A percentile compares a stretch with the other conserved stretches of the same genome.
Evolutionary conservation across 305 asterid species (phyloP).

Genomic region (Solanum hybrid): DNA sequence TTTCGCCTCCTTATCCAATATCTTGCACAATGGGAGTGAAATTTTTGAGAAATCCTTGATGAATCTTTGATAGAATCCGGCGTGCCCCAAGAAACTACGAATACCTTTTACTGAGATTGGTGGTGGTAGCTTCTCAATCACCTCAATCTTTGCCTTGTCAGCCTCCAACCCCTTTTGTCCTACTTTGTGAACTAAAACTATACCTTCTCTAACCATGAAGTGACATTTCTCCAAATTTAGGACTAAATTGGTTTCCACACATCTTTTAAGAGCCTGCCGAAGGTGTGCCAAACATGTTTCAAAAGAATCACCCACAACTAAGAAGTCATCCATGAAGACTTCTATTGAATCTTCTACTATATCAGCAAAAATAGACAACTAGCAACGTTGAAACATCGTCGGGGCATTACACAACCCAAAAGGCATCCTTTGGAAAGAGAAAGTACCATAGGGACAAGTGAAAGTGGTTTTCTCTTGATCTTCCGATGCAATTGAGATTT

Average conservation of each 20-base stretch:
- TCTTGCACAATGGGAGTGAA: too few relatives aligned
- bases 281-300: not conserved
- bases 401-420: not conserved
- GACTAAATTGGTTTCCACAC: not conserved
- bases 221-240: not conserved
- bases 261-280: not conserved
- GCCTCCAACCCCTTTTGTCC: not conserved
- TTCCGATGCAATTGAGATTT: not conserved
- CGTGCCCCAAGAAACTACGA: not conserved
- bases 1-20: not conserved
- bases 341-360: not conserved
- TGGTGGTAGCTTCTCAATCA: not conserved
- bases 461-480: not conserved
- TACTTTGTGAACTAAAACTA: not conserved
- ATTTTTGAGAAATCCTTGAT: not conserved
- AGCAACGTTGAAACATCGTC: not conserved
- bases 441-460: not conserved
- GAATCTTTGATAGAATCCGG: too few relatives aligned
- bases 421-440: not conserved
- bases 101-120: too few relatives aligned
- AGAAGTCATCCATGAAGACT: not conserved
- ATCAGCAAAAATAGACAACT: too few relatives aligned
- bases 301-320: not conserved
- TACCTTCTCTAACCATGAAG: not conserved
- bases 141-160: not conserved